Percentiles rank a stretch among this genome's conserved stretches.
phyloP scores from a whole-genome alignment of 169 alveolate species.

The Babesia bigemina region DNA sequence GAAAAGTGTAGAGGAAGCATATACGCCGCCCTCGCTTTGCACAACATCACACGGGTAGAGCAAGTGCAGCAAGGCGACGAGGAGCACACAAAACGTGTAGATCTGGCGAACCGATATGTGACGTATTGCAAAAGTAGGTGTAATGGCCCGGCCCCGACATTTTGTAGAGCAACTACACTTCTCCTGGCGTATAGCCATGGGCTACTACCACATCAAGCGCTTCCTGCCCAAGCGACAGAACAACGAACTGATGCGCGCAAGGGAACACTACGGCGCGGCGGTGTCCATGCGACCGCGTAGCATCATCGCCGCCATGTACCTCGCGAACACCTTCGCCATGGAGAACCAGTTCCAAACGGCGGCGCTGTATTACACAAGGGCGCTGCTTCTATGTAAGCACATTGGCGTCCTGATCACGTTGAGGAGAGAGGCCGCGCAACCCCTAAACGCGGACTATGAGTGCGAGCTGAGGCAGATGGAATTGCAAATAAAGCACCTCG shows the following conservation, averaged over 20 bases:
- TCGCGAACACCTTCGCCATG: slow-evolving; percentile 49
- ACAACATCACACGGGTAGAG: slow-evolving; percentile 46
- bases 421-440: background rate
- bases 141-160: background rate
- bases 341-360: slow-evolving; percentile 41
- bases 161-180: slow-evolving; percentile 17
- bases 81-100: slow-evolving; percentile 13
- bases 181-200: slow-evolving; percentile 45
- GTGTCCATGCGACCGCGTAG: slow-evolving; percentile 3
- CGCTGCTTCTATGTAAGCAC: slow-evolving; percentile 43
- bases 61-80: slow-evolving; percentile 34
- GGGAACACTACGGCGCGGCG: slow-evolving; percentile 34
- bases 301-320: slow-evolving; percentile 26
- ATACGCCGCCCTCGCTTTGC: slow-evolving; percentile 56
- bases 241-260: slow-evolving; percentile 41
- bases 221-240: slow-evolving; percentile 8
- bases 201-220: slow-evolving; percentile 38
- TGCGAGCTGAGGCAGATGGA: slow-evolving; percentile 19
- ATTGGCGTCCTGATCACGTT: slow-evolving; percentile 10
- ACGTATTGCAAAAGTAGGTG: slow-evolving; percentile 31
- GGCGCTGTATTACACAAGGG: slow-evolving; percentile 40
- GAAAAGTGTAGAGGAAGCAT: slow-evolving; percentile 22
- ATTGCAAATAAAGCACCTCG: slow-evolving; percentile 27
- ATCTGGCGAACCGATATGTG: slow-evolving; percentile 44
- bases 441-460: background rate